Conservation (phyloP, 2,329 filamentous ascomycete genomes). For the Aspergillus sp. region DNA sequence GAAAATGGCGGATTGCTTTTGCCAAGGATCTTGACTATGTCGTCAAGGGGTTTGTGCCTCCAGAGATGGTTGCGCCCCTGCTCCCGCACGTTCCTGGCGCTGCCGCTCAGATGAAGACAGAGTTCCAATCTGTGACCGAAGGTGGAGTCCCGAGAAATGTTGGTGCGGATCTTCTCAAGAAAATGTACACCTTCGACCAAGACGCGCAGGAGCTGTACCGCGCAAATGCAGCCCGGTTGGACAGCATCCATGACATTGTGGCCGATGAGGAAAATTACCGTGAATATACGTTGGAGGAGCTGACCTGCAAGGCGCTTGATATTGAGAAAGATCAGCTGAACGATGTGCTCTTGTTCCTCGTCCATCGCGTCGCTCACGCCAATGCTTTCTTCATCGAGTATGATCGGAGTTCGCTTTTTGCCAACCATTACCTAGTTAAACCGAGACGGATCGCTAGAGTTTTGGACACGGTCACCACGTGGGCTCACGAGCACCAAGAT, state of each 20-base stretch:
- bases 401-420: constrained; percentile 37
- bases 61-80: constrained; percentile 49
- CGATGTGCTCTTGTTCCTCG: constrained; percentile 36
- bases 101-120: constrained; percentile 26
- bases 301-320: constrained; percentile 39
- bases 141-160: constrained; percentile 45
- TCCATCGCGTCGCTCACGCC: constrained; percentile 37
- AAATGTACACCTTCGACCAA: constrained; percentile 38
- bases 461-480: constrained; percentile 54
- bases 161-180: constrained; percentile 38
- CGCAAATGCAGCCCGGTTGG: constrained; percentile 35
- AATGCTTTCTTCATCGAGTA: constrained; percentile 38
- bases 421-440: constrained; percentile 50
- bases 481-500: constrained; percentile 57
- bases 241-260: constrained; percentile 41
- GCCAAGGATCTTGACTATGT: constrained; percentile 50
- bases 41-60: constrained; percentile 52
- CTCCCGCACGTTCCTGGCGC: constrained; percentile 53
- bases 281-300: constrained; percentile 39
- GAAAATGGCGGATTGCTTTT: constrained; percentile 46
- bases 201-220: constrained; percentile 39
- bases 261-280: constrained; percentile 40
- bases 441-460: constrained; percentile 53
- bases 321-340: constrained; percentile 33
- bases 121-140: constrained; percentile 41